Base-by-base conservation (phyloP, 345 rosid genomes). In the Dipteronia dyeriana region DNA sequence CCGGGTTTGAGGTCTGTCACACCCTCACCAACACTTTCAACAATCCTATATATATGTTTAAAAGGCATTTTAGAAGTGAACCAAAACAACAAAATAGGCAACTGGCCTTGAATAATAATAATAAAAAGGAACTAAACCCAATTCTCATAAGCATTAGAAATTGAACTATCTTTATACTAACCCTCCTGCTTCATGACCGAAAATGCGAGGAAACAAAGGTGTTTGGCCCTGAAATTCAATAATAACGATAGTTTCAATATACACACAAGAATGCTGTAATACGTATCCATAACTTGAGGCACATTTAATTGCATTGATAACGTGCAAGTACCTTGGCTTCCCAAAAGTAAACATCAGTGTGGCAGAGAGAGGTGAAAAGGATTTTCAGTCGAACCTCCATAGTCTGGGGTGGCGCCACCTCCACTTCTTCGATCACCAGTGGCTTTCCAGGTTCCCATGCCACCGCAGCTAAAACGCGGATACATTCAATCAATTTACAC, bases 391-490 rank as follows among this genome's bases (percentile, higher is more conserved):
- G 88, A 41, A 87, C 90, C 65, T 87, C 88, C 66, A 61, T 83
- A 11, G 76, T 76, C 62, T 87, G 90, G 2, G 88, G 91, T 7
- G 90, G 87, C 5, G 88, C 88, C 76, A 86, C 88, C 69, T 86
- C 91, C 82, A 86, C 88, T 71, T 86, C 81, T 60, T 86, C 85
- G 0, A 88, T 85, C 65, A 79, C 84, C 72, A 88, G 67, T 68
- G 88, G 90, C 83, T 88, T 88, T 64, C 90, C 88, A 7, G 91
- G 87, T 75, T 88, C 88, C 90, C 90, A 88, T 61, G 87, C 87
- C 57, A 88, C 86, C 6, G 88, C 88, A 69, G 88, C 90, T 85
- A 65, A 78, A 80, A 14, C 64, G 5, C 4, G 25, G 56, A 70
- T 51, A 43, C 23, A 61, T 29, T 25, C 38, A 11, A 38, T 41